Evolutionary conservation across 805 yeast species (phyloP), one percentile per base, ranked within the genome.

Genomic region (Myxozyma lipomycoides): DNA sequence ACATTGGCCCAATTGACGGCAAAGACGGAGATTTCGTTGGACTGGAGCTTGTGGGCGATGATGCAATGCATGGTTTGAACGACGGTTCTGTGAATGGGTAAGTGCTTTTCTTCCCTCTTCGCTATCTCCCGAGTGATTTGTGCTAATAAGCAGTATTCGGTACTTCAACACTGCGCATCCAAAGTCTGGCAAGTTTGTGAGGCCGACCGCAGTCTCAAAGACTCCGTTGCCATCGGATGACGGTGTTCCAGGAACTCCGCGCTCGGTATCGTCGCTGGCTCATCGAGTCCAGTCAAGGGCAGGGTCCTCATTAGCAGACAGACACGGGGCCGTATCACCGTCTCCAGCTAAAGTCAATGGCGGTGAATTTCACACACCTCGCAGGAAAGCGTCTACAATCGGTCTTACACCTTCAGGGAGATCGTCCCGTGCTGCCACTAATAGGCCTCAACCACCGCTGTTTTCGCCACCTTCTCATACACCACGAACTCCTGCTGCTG

Each of bases 21-120:
- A 87, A 86, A 62, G 67, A 70, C 4, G 95, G 96, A 0, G 72
- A 74, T 9, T 91, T 82, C 71, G 96, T 90, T 3, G 98, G 98
- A 2, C 76, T 91, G 4, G 97, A 91, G 65, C 70, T 91, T 39
- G 62, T 81, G n/a, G 90, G 86, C 1, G 82, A 81, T 1, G 76
- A 78, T 37, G 70, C 77, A 0, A 64, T 71, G 3, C 72, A 78
- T 48, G 98, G 98, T 21, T 86, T 87, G 66, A 93, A 91, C 63
- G 78, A 80, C 48, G 98, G 98, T n/a, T 76, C 78, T 38, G 88
- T 82, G 40, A 78, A 83, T 50, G 95, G 95, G 57, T 52, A 40
- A 6, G 52, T 21, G 15, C 32, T 28, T 7, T 12, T 9, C 12
- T 12, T 28, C 32, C 32, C 7, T n/a, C n/a, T n/a, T n/a, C n/a